Conservation (phyloP, 2,329 filamentous ascomycete genomes). For the Neofusicoccum sp. region DNA sequence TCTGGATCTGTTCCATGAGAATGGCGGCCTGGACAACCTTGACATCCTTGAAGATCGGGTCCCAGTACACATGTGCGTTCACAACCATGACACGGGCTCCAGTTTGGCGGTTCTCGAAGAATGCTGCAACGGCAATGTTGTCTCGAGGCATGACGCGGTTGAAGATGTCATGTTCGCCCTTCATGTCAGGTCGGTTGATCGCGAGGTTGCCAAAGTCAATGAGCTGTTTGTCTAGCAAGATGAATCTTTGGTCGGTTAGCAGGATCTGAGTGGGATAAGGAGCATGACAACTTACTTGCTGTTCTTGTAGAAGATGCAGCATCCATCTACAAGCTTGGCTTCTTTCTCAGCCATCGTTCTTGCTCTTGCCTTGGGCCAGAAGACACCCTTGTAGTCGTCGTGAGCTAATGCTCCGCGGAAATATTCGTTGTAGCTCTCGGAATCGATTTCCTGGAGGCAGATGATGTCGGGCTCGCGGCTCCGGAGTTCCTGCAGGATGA, state of each 20-base stretch:
- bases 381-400: constrained; percentile 89
- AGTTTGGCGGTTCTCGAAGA: constrained; percentile 88
- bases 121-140: constrained; percentile 89
- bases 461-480: constrained; percentile 84
- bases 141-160: constrained; percentile 98
- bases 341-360: constrained; percentile 92
- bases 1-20: constrained; percentile 87
- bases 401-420: constrained; percentile 86
- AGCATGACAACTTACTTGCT: constrained; percentile 62
- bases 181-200: constrained; percentile 95
- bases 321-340: constrained; percentile 88
- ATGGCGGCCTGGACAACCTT: constrained; percentile 97
- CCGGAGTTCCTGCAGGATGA: constrained; percentile 81
- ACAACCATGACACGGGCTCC: constrained; percentile 91
- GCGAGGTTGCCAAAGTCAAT: constrained; percentile 91
- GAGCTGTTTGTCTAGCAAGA: constrained; percentile 89
- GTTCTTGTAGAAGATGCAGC: constrained; percentile 94
- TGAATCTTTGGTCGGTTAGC: constrained; percentile 55
- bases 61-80: constrained; percentile 95
- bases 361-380: constrained; percentile 86
- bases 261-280: not conserved
- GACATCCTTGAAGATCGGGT: constrained; percentile 86
- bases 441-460: constrained; percentile 91
- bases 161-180: constrained; percentile 95
- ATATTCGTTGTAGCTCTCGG: constrained; percentile 87